phyloP scores from a whole-genome alignment of 176 grass and related monocot species.

The Microstegium vimineum region DNA sequence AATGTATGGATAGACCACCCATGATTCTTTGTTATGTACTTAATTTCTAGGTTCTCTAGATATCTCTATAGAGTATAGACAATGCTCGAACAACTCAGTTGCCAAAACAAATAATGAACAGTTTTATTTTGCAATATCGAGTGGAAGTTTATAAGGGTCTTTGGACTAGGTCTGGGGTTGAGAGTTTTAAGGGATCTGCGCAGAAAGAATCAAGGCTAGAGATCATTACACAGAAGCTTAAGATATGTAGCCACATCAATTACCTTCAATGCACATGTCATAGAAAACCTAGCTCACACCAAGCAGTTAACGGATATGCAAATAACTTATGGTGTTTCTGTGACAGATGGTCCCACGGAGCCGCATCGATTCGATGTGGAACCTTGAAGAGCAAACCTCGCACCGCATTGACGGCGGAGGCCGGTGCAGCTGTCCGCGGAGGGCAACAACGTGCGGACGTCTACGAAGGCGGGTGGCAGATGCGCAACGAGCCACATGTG shows the following conservation, averaged over 20 bases:
- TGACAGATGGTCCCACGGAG: too few relatives aligned
- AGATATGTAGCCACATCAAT: background rate
- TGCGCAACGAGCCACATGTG: too few relatives aligned
- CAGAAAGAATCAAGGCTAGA: background rate
- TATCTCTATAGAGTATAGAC: background rate
- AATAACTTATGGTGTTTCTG: background rate
- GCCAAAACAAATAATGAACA: background rate
- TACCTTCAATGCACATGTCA: background rate
- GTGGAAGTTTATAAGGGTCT: background rate
- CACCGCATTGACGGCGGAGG: too few relatives aligned
- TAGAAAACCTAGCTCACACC: background rate
- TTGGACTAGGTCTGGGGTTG: background rate
- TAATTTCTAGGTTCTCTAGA: conserved; percentile 1
- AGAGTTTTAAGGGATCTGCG: background rate
- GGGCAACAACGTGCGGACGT: too few relatives aligned
- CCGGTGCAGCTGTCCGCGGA: too few relatives aligned
- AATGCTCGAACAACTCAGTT: background rate
- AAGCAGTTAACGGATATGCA: background rate
- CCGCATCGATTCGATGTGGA: too few relatives aligned
- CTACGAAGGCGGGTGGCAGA: too few relatives aligned
- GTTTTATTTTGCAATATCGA: background rate
- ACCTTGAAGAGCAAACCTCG: too few relatives aligned
- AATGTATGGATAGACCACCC: background rate
- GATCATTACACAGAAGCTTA: background rate
- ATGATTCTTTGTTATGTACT: background rate